Percentiles rank a stretch among this genome's conserved stretches.
phyloP scores from a whole-genome alignment of 208 protist species.

The Leishmania martiniquensis region DNA sequence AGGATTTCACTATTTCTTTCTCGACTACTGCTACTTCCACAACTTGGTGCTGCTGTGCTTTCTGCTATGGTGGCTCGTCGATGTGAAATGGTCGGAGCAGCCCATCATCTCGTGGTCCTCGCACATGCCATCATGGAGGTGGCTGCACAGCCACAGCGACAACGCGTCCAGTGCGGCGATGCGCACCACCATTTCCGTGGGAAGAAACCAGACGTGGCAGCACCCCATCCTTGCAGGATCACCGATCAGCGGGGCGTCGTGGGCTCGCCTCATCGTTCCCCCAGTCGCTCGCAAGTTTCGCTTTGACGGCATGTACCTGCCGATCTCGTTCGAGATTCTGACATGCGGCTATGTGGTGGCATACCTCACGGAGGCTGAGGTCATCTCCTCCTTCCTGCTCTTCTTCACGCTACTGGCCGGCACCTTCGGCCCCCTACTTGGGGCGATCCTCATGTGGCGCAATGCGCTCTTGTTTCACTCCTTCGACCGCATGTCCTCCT shows the following conservation, averaged over 20 bases:
- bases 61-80: constrained; percentile 53
- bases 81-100: constrained; percentile 57
- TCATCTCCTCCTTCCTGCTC: constrained; percentile 49
- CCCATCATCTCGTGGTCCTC: constrained; percentile 47
- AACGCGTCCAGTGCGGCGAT: neutral
- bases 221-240: constrained; percentile 28
- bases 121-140: constrained; percentile 27
- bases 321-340: constrained; percentile 46
- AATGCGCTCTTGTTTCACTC: constrained; percentile 77
- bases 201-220: constrained; percentile 13
- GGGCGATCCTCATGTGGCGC: constrained; percentile 68
- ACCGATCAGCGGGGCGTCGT: constrained; percentile 16
- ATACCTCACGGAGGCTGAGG: constrained; percentile 39
- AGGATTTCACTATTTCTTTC: constrained; percentile 72
- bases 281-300: constrained; percentile 22
- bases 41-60: constrained; percentile 57
- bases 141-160: neutral
- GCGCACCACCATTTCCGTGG: neutral
- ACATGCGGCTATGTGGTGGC: constrained; percentile 47
- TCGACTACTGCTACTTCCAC: constrained; percentile 85
- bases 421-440: constrained; percentile 64
- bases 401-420: constrained; percentile 63
- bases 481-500: constrained; percentile 72
- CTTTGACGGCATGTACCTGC: constrained; percentile 49
- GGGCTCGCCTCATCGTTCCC: constrained; percentile 21